phyloP scores from a whole-genome alignment of 164 flowering plant species.

The Stephania cephalantha region DNA sequence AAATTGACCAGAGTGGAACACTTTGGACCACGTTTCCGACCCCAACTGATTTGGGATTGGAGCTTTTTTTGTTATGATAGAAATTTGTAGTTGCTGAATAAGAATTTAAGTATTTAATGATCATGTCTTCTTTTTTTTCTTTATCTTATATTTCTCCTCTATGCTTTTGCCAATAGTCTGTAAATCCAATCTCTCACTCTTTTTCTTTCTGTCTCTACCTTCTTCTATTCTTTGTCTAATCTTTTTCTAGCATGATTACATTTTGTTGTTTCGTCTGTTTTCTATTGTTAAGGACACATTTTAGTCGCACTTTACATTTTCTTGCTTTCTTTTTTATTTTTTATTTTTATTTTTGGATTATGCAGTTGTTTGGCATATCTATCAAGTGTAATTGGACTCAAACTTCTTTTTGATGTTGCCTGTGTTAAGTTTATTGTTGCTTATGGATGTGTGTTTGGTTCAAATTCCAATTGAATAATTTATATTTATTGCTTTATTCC shows the following conservation, averaged over 20 bases:
- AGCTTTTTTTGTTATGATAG: no score
- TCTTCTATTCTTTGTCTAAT: no score
- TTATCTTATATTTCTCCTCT: no score
- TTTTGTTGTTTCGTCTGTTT: neutral
- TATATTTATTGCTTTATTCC: neutral
- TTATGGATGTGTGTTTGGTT: neutral
- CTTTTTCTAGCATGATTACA: neutral
- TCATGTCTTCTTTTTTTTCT: no score
- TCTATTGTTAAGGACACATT: neutral
- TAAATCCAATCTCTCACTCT: no score
- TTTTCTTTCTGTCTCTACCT: no score
- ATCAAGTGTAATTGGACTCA: neutral
- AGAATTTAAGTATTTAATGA: no score
- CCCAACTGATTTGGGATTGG: no score
- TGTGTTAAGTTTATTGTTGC: neutral
- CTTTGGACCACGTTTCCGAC: no score
- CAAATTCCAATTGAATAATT: neutral
- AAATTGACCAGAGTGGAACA: no score
- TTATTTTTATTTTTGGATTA: neutral
- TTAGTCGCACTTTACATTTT: neutral
- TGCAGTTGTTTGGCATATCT: neutral
- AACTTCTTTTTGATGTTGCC: constrained; percentile 1
- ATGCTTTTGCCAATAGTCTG: no score
- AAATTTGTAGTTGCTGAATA: no score
- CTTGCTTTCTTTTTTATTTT: neutral